phyloP scores from a whole-genome alignment of 2,329 filamentous ascomycete species.

The Sporothrix inflata region DNA sequence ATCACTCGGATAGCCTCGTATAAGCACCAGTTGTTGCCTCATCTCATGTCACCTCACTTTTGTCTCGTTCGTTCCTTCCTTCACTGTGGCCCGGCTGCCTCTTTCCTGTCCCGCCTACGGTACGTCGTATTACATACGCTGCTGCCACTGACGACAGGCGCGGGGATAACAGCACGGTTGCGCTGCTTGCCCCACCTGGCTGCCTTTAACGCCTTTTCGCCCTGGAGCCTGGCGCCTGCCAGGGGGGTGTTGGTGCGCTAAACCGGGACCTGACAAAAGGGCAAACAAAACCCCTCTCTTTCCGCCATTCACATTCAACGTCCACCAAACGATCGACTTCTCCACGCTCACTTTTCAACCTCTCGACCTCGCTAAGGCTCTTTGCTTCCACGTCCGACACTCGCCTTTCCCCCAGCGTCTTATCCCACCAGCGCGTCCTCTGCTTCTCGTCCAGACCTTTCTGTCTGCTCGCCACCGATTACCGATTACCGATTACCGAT shows the following conservation, averaged over 20 bases:
- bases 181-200: background rate
- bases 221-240: background rate
- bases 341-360: too few relatives aligned
- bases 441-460: background rate
- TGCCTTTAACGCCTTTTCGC: background rate
- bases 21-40: background rate
- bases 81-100: background rate
- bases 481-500: too few relatives aligned
- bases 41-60: background rate
- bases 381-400: background rate
- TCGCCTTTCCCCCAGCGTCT: background rate
- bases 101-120: too few relatives aligned
- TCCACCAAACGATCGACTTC: background rate
- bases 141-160: background rate
- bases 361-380: too few relatives aligned
- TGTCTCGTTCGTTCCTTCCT: conserved; percentile 1
- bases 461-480: too few relatives aligned
- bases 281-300: conserved; percentile 6
- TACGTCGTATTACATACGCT: too few relatives aligned
- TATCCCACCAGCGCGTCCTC: background rate
- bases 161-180: background rate
- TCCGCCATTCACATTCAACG: background rate
- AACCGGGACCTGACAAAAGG: conserved; percentile 6
- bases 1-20: background rate
- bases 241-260: background rate